A percentile compares a stretch with the other conserved stretches of the same genome.
These are phyloP conservation scores for Starmerella bombicola DNA, from an alignment of 805 yeast species.

Conservation along the genomic window DNA sequence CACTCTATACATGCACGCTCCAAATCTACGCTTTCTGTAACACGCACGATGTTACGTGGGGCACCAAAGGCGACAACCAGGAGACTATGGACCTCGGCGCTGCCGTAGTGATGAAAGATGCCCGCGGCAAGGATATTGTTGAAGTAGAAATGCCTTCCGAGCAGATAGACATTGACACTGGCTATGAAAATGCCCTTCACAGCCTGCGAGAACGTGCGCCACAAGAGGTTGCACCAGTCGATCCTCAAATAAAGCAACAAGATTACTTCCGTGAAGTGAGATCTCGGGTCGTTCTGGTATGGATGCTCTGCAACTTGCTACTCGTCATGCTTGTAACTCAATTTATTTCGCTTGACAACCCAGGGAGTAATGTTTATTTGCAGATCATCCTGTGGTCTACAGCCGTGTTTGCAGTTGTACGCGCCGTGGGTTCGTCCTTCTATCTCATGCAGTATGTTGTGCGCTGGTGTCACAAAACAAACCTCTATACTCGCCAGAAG, in stretches of 20 bases:
- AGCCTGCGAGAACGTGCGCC: slow-evolving; percentile 60
- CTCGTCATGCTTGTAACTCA: slow-evolving; percentile 81
- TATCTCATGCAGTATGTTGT: slow-evolving; percentile 41
- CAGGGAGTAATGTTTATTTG: slow-evolving; percentile 59
- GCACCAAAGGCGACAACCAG: slow-evolving; percentile 88
- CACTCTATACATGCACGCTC: slow-evolving; percentile 81
- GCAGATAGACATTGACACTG: slow-evolving; percentile 66
- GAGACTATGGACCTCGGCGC: slow-evolving; percentile 60
- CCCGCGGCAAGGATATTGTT: slow-evolving; percentile 65
- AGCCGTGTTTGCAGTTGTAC: slow-evolving; percentile 65
- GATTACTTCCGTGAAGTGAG: slow-evolving; percentile 93
- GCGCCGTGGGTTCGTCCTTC: slow-evolving; percentile 70
- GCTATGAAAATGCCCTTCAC: slow-evolving; percentile 61
- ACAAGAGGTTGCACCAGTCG: slow-evolving; percentile 36
- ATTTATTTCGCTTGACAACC: slow-evolving; percentile 56
- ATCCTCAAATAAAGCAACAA: slow-evolving; percentile 35
- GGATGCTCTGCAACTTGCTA: slow-evolving; percentile 76
- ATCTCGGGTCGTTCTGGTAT: slow-evolving; percentile 86
- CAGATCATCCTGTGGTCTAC: slow-evolving; percentile 86
- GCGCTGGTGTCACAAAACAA: slow-evolving; percentile 22
- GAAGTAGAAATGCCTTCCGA: slow-evolving; percentile 63
- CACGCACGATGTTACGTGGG: slow-evolving; percentile 98
- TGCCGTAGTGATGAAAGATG: slow-evolving; percentile 69
- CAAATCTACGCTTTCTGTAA: slow-evolving; percentile 96
- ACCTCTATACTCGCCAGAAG: slow-evolving; percentile 17